These are phyloP conservation scores for Chimonanthus salicifolius DNA, from an alignment of 164 flowering plant species.

Conservation along the genomic window DNA sequence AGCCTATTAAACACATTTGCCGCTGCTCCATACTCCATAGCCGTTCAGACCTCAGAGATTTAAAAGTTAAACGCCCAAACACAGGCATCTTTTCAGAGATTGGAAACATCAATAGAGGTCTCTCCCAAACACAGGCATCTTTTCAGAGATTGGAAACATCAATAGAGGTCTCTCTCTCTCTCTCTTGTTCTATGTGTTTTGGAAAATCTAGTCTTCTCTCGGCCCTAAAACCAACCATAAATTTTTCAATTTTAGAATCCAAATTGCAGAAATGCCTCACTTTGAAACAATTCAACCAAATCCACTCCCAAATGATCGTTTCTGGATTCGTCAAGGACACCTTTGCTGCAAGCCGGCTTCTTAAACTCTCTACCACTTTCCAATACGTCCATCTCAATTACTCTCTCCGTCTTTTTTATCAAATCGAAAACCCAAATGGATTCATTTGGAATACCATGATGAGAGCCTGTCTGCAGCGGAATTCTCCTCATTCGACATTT, in stretches of 20 bases:
- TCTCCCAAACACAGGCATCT: too few relatives aligned
- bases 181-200: constrained; percentile 12
- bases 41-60: too few relatives aligned
- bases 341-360: constrained; percentile 35
- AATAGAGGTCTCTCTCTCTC: neutral
- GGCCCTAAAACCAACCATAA: constrained; percentile 12
- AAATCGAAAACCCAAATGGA: constrained; percentile 28
- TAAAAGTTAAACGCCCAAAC: too few relatives aligned
- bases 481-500: constrained; percentile 9
- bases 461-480: constrained; percentile 22
- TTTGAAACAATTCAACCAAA: constrained; percentile 27
- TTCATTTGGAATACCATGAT: constrained; percentile 40
- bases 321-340: constrained; percentile 34
- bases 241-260: constrained; percentile 25
- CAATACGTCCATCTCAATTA: constrained; percentile 20
- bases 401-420: constrained; percentile 22
- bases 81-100: too few relatives aligned
- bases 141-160: too few relatives aligned
- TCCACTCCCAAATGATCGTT: constrained; percentile 32
- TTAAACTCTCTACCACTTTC: constrained; percentile 25
- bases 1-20: too few relatives aligned
- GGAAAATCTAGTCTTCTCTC: constrained; percentile 18
- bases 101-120: too few relatives aligned
- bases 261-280: constrained; percentile 25
- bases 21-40: too few relatives aligned